Evolutionary conservation across 306 rosid species (phyloP).

Genomic region (Alnus glutinosa): DNA sequence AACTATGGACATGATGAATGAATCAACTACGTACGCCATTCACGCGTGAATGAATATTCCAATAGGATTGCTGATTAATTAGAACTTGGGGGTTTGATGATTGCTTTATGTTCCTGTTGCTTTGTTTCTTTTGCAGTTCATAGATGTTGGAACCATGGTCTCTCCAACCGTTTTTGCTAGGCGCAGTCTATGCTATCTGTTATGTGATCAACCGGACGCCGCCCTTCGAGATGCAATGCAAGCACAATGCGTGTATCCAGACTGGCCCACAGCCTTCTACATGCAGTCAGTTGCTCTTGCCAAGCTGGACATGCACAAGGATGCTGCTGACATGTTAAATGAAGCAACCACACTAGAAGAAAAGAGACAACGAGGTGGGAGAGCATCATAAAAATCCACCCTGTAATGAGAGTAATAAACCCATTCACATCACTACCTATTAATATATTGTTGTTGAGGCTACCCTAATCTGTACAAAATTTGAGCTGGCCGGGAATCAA

Average conservation of each 20-base stretch:
- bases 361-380: constrained; percentile 80
- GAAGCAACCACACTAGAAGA: constrained; percentile 93
- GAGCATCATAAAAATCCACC: constrained; percentile 46
- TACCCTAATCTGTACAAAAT: constrained; percentile 71
- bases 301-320: constrained; percentile 93
- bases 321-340: constrained; percentile 90
- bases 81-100: neutral
- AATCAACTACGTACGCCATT: too few species aligned
- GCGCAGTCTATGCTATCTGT: constrained; percentile 89
- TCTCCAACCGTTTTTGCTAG: constrained; percentile 95
- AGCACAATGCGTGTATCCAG: constrained; percentile 90
- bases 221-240: constrained; percentile 99
- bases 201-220: constrained; percentile 87
- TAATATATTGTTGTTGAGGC: constrained; percentile 42
- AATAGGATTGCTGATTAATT: too few species aligned
- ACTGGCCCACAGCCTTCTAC: constrained; percentile 97
- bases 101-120: neutral
- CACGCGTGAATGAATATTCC: too few species aligned
- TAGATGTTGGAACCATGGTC: constrained; percentile 89
- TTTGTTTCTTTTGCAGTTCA: constrained; percentile 56
- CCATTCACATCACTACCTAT: constrained; percentile 20
- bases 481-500: constrained; percentile 71
- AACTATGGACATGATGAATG: too few species aligned
- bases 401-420: constrained; percentile 16
- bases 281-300: constrained; percentile 99